A percentile compares a stretch with the other conserved stretches of the same genome.
Conservation (phyloP, 2,329 filamentous ascomycete genomes). For the Claviceps humidiphila region DNA sequence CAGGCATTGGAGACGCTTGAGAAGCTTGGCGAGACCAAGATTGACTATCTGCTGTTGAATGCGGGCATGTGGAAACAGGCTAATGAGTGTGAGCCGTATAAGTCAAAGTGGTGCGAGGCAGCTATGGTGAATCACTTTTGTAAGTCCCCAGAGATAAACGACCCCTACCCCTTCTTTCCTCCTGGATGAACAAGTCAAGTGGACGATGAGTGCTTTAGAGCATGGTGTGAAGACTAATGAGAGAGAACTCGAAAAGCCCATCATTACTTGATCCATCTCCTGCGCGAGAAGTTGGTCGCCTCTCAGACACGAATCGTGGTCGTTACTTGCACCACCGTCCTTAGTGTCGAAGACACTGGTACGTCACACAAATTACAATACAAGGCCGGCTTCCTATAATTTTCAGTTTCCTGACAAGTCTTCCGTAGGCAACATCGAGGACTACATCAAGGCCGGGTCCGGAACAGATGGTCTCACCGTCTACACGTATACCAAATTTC, state of each 20-base stretch:
- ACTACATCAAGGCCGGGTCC: slow-evolving; percentile 26
- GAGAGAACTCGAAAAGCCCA: slow-evolving; percentile 26
- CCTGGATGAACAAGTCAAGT: too few relatives aligned
- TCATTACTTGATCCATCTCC: slow-evolving; percentile 37
- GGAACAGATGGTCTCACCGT: slow-evolving; percentile 16
- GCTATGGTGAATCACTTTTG: slow-evolving; percentile 40
- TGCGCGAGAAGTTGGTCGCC: slow-evolving; percentile 32
- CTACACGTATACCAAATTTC: slow-evolving; percentile 36
- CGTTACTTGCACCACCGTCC: slow-evolving; percentile 36
- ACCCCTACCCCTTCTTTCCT: too few relatives aligned
- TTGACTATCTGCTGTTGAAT: slow-evolving; percentile 38
- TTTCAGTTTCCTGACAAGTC: slow-evolving; percentile 3
- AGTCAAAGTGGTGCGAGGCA: slow-evolving; percentile 36
- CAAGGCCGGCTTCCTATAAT: neutral
- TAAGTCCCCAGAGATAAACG: slow-evolving; percentile 13
- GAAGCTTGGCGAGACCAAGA: slow-evolving; percentile 23
- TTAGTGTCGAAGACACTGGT: slow-evolving; percentile 25
- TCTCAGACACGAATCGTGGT: slow-evolving; percentile 35
- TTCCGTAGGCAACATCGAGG: slow-evolving; percentile 21
- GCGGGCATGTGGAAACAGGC: slow-evolving; percentile 28
- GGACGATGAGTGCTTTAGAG: too few relatives aligned
- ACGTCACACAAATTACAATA: slow-evolving; percentile 9
- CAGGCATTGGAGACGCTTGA: slow-evolving; percentile 21
- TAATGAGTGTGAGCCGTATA: slow-evolving; percentile 22
- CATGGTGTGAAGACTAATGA: neutral